phyloP scores from a whole-genome alignment of 1,139 yeast genomes.

The Saccharomyces hybrid region DNA sequence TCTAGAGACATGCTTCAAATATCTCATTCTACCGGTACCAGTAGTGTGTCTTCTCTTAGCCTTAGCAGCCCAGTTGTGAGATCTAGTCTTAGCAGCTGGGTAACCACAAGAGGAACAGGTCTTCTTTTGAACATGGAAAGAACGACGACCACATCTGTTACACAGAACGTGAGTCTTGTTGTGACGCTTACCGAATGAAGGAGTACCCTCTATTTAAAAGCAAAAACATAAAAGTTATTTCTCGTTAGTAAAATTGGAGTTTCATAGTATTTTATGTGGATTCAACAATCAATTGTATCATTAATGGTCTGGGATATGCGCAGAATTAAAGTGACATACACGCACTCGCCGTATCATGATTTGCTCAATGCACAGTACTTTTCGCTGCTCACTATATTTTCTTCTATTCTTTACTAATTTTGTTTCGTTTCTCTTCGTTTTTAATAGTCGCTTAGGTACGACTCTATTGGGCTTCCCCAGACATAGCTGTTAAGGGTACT shows the following conservation, averaged over 20 bases:
- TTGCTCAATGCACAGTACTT: no score
- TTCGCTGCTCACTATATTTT: no score
- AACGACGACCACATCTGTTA: conserved; percentile 98
- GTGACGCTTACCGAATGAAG: conserved; percentile 99
- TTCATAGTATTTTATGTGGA: neutral
- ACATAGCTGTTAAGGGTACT: no score
- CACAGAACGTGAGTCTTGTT: conserved; percentile 99
- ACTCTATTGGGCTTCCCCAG: no score
- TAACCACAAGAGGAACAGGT: conserved; percentile 98
- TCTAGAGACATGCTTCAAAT: conserved; percentile 95
- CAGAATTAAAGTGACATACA: no score
- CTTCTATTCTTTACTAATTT: no score
- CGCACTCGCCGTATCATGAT: no score
- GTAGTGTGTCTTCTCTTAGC: conserved; percentile 99
- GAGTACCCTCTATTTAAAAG: conserved; percentile 87
- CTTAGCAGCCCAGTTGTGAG: conserved; percentile 98
- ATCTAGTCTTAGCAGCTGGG: conserved; percentile 99
- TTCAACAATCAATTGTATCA: no score
- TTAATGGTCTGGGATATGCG: no score
- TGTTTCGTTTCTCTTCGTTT: no score
- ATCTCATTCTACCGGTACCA: conserved; percentile 99
- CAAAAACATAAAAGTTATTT: neutral
- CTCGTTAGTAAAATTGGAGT: neutral
- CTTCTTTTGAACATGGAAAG: conserved; percentile 99
- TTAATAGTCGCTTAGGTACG: no score